A percentile compares a stretch with the other conserved stretches of the same genome.
phyloP scores from a whole-genome alignment of 169 alveolate species.

The Cryptosporidium viatorum region DNA sequence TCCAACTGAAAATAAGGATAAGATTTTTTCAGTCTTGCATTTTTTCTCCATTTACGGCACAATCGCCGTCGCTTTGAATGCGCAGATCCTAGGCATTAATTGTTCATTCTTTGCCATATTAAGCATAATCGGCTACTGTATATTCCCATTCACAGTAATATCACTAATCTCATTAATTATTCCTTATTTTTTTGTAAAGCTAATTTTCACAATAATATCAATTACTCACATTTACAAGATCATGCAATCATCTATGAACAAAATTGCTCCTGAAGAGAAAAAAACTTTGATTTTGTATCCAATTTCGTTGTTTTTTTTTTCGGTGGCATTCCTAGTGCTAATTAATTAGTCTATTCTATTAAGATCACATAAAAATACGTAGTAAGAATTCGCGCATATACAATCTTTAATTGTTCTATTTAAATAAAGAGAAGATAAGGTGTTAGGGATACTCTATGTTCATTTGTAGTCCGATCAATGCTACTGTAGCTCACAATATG shows the following conservation, averaged over 20 bases:
- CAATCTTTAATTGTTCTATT: background rate
- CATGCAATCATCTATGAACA: background rate
- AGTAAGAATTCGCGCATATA: background rate
- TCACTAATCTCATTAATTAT: conserved; percentile 41
- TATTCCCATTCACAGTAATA: conserved; percentile 54
- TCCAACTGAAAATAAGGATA: conserved; percentile 44
- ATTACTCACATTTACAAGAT: conserved; percentile 23
- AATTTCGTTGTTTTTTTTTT: conserved; percentile 45
- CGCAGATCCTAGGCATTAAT: conserved; percentile 46
- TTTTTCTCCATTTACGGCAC: conserved; percentile 42
- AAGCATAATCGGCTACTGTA: conserved; percentile 48
- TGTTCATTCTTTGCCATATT: conserved; percentile 64
- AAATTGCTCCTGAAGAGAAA: conserved; percentile 44
- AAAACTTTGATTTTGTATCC: conserved; percentile 40
- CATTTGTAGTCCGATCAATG: background rate
- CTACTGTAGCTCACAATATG: background rate
- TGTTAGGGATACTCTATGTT: background rate
- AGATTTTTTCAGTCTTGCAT: conserved; percentile 22
- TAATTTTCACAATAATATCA: conserved; percentile 40
- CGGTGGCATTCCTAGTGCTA: conserved; percentile 42
- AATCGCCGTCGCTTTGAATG: conserved; percentile 29
- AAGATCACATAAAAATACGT: background rate
- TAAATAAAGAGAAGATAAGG: no score
- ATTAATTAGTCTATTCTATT: conserved; percentile 3
- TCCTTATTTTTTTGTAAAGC: conserved; percentile 12